These are phyloP conservation scores for Talaromyces sp. DNA, from an alignment of 2,329 filamentous ascomycete species.

Conservation along the genomic window DNA sequence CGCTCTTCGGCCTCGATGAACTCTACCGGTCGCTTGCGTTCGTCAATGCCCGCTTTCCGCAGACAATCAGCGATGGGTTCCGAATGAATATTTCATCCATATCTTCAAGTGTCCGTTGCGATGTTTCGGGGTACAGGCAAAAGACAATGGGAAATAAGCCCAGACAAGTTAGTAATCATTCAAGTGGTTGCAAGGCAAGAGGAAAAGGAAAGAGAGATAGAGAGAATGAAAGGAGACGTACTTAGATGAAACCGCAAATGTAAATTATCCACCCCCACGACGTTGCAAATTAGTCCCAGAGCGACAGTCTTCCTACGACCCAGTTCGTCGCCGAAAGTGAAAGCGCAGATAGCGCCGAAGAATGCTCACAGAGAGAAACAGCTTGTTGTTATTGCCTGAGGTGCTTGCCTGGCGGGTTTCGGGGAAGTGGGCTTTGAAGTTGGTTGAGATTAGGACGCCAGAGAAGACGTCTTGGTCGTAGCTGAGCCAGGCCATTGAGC, in stretches of 20 bases:
- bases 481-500: constrained; percentile 16
- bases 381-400: neutral
- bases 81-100: constrained; percentile 9
- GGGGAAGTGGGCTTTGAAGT: constrained; percentile 42
- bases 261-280: constrained; percentile 22
- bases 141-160: constrained; percentile 9
- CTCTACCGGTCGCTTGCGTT: neutral
- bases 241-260: constrained; percentile 15
- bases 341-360: constrained; percentile 41
- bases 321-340: constrained; percentile 40
- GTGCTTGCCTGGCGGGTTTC: neutral
- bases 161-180: too few relatives aligned
- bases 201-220: too few relatives aligned
- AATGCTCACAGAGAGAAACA: constrained; percentile 24
- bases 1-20: constrained; percentile 7
- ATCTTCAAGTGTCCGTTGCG: constrained; percentile 11
- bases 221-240: too few relatives aligned
- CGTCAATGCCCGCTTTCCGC: constrained; percentile 2
- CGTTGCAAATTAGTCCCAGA: constrained; percentile 38
- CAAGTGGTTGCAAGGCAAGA: too few relatives aligned
- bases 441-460: constrained; percentile 63
- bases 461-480: constrained; percentile 21
- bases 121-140: constrained; percentile 9
- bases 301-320: constrained; percentile 40
- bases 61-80: constrained; percentile 4